phyloP scores from a whole-genome alignment of 805 yeast genomes.

The Starmerella powellii region DNA sequence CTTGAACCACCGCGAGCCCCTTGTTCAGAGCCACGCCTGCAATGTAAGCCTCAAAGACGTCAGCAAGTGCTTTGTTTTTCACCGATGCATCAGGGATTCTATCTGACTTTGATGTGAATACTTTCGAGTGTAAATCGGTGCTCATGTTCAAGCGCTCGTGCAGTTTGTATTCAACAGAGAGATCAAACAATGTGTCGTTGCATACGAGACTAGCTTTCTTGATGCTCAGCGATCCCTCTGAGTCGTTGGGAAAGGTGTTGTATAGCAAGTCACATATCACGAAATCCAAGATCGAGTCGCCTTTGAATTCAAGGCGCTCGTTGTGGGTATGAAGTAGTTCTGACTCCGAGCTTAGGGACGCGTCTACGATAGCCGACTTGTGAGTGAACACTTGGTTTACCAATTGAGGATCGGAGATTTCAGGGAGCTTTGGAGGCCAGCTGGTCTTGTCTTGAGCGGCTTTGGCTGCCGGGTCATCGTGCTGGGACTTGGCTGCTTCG shows the following conservation, averaged over 20 bases:
- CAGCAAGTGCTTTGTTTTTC: conserved; percentile 59
- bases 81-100: conserved; percentile 11
- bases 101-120: neutral
- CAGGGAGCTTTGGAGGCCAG: conserved; percentile 63
- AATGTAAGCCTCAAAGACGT: conserved; percentile 84
- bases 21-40: conserved; percentile 50
- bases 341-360: conserved; percentile 44
- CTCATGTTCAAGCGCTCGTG: conserved; percentile 27
- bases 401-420: conserved; percentile 46
- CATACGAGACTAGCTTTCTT: conserved; percentile 60
- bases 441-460: neutral
- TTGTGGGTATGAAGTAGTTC: conserved; percentile 58
- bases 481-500: neutral
- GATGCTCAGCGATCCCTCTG: conserved; percentile 71
- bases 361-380: conserved; percentile 40
- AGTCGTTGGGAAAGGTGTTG: conserved; percentile 50
- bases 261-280: conserved; percentile 60
- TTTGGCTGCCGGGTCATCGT: neutral
- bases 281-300: conserved; percentile 72
- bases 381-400: conserved; percentile 69
- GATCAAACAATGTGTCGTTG: conserved; percentile 57
- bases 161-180: conserved; percentile 58
- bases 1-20: conserved; percentile 24
- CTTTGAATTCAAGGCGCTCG: conserved; percentile 80
- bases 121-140: conserved; percentile 9